These are phyloP conservation scores for Candida chilensis DNA, from an alignment of 805 yeast genomes.

Conservation along the genomic window DNA sequence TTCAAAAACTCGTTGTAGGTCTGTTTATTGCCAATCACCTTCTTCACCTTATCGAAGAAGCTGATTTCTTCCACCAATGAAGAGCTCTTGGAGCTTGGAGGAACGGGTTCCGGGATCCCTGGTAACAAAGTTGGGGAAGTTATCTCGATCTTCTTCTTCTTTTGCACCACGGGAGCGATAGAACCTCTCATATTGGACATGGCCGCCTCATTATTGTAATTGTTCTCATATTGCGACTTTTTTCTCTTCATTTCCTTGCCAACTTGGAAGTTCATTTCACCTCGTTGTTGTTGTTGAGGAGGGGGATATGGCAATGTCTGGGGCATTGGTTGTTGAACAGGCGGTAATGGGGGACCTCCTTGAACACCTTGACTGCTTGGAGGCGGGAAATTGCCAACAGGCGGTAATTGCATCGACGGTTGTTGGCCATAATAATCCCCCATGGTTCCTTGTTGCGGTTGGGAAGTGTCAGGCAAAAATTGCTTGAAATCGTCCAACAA, in stretches of 20 bases:
- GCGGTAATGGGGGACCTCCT: slow-evolving; percentile 14
- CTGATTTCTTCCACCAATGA: slow-evolving; percentile 71
- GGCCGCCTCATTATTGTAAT: slow-evolving; percentile 34
- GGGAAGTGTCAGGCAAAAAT: slow-evolving; percentile 75
- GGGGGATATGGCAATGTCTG: slow-evolving; percentile 5
- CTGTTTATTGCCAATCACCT: slow-evolving; percentile 79
- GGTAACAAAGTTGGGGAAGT: slow-evolving; percentile 67
- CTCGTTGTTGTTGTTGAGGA: slow-evolving; percentile 1
- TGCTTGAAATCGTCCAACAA: slow-evolving; percentile 90
- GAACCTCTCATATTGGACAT: slow-evolving; percentile 36
- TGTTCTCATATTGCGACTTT: slow-evolving; percentile 18
- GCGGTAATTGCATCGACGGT: slow-evolving; percentile 56
- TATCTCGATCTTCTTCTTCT: slow-evolving; percentile 24
- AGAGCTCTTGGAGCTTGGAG: slow-evolving; percentile 16
- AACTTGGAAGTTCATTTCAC: no score
- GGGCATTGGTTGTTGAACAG: slow-evolving; percentile 10
- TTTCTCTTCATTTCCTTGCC: no score
- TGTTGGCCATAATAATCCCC: slow-evolving; percentile 8
- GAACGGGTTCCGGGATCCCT: slow-evolving; percentile 78
- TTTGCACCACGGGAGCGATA: slow-evolving; percentile 11
- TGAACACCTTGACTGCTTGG: slow-evolving; percentile 26
- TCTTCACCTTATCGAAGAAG: slow-evolving; percentile 89
- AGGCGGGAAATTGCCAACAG: slow-evolving; percentile 83
- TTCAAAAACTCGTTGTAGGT: slow-evolving; percentile 90
- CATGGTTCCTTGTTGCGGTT: slow-evolving; percentile 7